Conservation (phyloP, 352 stramenopile species). For the Bremia lactucae region DNA sequence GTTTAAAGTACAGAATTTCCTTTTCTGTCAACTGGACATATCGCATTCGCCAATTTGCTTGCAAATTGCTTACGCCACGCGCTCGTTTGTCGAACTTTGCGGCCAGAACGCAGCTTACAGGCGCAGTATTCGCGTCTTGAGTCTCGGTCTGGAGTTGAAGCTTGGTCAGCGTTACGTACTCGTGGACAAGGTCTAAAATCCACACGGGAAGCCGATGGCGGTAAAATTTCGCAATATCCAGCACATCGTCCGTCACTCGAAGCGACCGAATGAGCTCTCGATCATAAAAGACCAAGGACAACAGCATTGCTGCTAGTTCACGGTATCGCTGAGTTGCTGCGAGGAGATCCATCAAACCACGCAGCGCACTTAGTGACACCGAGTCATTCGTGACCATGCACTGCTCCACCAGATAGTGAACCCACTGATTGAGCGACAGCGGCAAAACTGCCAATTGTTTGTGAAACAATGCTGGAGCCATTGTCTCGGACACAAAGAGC, state of each 20-base stretch:
- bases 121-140: constrained; percentile 33
- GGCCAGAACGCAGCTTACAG: constrained; percentile 19
- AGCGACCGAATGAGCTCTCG: constrained; percentile 22
- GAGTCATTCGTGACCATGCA: constrained; percentile 37
- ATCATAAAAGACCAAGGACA: constrained; percentile 42
- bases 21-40: constrained; percentile 37
- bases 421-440: constrained; percentile 47
- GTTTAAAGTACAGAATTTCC: constrained; percentile 51
- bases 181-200: constrained; percentile 42
- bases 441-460: constrained; percentile 31
- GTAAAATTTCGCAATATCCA: constrained; percentile 34
- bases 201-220: constrained; percentile 39
- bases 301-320: constrained; percentile 44
- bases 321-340: constrained; percentile 35
- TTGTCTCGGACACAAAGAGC: constrained; percentile 69
- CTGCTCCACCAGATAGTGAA: constrained; percentile 52
- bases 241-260: constrained; percentile 37
- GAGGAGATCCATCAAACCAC: constrained; percentile 34
- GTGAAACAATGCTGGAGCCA: constrained; percentile 42
- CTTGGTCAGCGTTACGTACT: constrained; percentile 47
- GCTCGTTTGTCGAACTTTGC: constrained; percentile 54
- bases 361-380: constrained; percentile 35
- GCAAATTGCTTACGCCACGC: constrained; percentile 33
- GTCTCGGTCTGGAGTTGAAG: constrained; percentile 46
- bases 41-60: constrained; percentile 68